A percentile compares a stretch with the other conserved stretches of the same genome.
These are phyloP conservation scores for Candida dajiaensis DNA, from an alignment of 805 yeast genomes.

Conservation along the genomic window DNA sequence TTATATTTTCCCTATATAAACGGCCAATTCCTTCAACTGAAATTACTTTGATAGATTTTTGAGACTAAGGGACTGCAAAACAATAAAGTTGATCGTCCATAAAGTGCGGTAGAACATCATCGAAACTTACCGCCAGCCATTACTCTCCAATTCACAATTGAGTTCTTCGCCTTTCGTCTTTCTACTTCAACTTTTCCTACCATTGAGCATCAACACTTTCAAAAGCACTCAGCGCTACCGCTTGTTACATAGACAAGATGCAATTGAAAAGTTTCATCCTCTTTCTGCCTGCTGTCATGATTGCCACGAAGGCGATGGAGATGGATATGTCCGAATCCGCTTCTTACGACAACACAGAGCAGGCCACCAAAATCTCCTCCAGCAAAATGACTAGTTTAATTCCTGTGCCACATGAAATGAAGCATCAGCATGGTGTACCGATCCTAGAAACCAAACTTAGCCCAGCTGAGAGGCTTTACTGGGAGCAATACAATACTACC, in stretches of 20 bases:
- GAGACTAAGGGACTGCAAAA: no score
- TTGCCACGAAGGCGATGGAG: slow-evolving; percentile 13
- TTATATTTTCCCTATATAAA: background rate
- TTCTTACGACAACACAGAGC: slow-evolving; percentile 4
- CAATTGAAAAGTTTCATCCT: background rate
- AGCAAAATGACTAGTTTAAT: slow-evolving; percentile 11
- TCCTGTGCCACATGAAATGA: slow-evolving; percentile 43
- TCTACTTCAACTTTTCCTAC: background rate
- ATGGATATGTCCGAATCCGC: slow-evolving; percentile 20
- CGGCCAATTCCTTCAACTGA: background rate
- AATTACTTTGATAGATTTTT: no score
- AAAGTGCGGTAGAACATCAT: background rate
- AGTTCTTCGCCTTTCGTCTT: background rate
- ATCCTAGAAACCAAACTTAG: slow-evolving; percentile 60
- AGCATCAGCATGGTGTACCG: slow-evolving; percentile 64
- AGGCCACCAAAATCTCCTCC: background rate
- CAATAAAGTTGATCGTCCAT: background rate
- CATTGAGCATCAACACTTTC: no score
- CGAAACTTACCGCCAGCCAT: background rate
- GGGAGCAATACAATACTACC: slow-evolving; percentile 77
- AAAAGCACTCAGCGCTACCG: background rate
- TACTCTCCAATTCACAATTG: background rate
- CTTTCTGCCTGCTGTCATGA: background rate
- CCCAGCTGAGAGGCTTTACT: slow-evolving; percentile 67
- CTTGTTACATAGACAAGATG: background rate